Conservation (phyloP, 2,329 filamentous ascomycete species). For the Exophiala viscosa region DNA sequence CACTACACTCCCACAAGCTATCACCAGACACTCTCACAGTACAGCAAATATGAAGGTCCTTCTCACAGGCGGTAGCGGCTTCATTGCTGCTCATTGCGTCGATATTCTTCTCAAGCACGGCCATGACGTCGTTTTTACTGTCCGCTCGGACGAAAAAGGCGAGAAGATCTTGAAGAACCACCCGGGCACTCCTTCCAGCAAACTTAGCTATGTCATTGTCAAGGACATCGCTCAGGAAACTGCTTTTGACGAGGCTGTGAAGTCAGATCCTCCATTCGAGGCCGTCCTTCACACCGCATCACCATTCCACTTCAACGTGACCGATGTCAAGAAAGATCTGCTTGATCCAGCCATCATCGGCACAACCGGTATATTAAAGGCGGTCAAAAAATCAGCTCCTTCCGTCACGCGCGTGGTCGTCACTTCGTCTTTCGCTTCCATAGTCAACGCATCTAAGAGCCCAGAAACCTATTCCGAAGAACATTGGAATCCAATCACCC, state of each 20-base stretch:
- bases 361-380: constrained; percentile 60
- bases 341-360: constrained; percentile 61
- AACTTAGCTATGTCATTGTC: constrained; percentile 64
- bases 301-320: constrained; percentile 71
- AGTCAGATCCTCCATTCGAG: constrained; percentile 64
- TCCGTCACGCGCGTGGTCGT: constrained; percentile 70
- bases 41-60: constrained; percentile 38
- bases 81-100: constrained; percentile 63
- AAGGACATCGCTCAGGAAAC: constrained; percentile 66
- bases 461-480: constrained; percentile 37
- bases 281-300: constrained; percentile 71
- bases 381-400: constrained; percentile 58
- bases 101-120: constrained; percentile 54
- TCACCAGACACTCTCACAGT: background rate
- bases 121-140: constrained; percentile 61
- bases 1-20: background rate
- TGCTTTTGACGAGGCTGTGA: constrained; percentile 64
- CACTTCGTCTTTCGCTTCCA: constrained; percentile 66
- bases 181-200: constrained; percentile 49
- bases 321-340: constrained; percentile 60
- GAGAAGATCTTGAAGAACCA: constrained; percentile 57
- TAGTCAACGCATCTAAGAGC: constrained; percentile 48
- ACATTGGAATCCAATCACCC: constrained; percentile 44
- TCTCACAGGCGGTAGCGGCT: constrained; percentile 55
- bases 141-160: constrained; percentile 59